These are phyloP conservation scores for Furcasterigmium sp. DNA, from an alignment of 2,329 filamentous ascomycete genomes.

Conservation along the genomic window DNA sequence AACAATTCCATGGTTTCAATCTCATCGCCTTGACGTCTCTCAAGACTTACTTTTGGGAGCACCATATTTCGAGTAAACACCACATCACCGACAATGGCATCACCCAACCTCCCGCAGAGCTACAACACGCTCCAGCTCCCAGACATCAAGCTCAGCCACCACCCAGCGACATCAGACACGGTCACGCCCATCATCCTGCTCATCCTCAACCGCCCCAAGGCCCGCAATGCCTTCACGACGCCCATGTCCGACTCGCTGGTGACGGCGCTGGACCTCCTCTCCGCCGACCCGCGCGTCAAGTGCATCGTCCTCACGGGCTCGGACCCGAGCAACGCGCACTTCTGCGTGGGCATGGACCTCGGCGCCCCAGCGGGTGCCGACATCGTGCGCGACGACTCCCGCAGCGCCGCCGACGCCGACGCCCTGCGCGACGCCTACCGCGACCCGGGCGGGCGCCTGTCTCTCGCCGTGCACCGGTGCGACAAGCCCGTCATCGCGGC, in stretches of 20 bases:
- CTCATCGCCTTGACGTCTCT: too few species aligned
- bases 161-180: slow-evolving; percentile 42
- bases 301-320: slow-evolving; percentile 49
- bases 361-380: slow-evolving; percentile 20
- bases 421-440: slow-evolving; percentile 28
- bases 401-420: slow-evolving; percentile 1
- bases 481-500: slow-evolving; percentile 54
- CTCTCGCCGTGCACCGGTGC: slow-evolving; percentile 51
- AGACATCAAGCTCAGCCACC: slow-evolving; percentile 41
- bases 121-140: slow-evolving; percentile 38
- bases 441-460: slow-evolving; percentile 47
- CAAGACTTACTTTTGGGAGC: too few species aligned
- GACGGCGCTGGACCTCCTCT: slow-evolving; percentile 43
- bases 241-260: slow-evolving; percentile 59
- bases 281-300: slow-evolving; percentile 48
- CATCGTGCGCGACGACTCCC: too few species aligned
- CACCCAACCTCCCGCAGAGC: slow-evolving; percentile 19
- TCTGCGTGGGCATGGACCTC: slow-evolving; percentile 56
- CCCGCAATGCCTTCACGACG: slow-evolving; percentile 65
- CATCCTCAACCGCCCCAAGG: slow-evolving; percentile 57
- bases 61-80: neutral
- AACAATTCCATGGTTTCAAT: too few species aligned
- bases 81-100: neutral
- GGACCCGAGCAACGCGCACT: slow-evolving; percentile 41
- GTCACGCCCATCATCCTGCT: slow-evolving; percentile 59